phyloP scores from a whole-genome alignment of 768 basidiomycete genomes.

The Exsudoporus frostii region DNA sequence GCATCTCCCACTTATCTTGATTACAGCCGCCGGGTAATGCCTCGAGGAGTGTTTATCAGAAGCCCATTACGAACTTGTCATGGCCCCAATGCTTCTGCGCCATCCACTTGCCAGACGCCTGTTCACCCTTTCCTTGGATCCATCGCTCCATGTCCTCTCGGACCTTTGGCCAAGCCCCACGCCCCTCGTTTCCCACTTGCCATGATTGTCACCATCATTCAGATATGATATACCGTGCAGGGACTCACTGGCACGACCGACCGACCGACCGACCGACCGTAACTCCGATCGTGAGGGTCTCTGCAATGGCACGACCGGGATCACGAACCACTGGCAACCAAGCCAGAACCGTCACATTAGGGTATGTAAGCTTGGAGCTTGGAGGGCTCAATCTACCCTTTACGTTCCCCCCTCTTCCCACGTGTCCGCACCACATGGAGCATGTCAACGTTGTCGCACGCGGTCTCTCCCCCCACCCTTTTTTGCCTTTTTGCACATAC shows the following conservation, averaged over 20 bases:
- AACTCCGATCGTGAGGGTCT: neutral
- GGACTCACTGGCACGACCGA: neutral
- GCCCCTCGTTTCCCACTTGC: neutral
- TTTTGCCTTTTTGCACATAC: neutral
- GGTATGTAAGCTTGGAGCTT: slow-evolving; percentile 1
- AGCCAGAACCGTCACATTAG: slow-evolving; percentile 2
- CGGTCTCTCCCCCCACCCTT: neutral
- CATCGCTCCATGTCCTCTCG: neutral
- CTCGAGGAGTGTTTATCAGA: slow-evolving; percentile 12
- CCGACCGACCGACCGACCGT: neutral
- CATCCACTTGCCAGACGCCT: neutral
- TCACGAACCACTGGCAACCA: neutral
- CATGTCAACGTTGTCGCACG: slow-evolving; percentile 9
- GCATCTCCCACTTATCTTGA: slow-evolving; percentile 1
- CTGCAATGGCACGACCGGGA: neutral
- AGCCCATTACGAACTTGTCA: slow-evolving; percentile 8
- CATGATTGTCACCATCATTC: neutral
- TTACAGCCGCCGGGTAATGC: slow-evolving; percentile 1
- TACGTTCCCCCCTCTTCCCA: slow-evolving; percentile 11
- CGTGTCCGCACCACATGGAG: slow-evolving; percentile 11
- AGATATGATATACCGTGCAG: neutral
- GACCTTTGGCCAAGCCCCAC: neutral
- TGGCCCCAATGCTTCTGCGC: neutral
- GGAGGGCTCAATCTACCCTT: neutral
- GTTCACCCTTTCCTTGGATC: neutral